Base-by-base conservation (phyloP, 495 filamentous ascomycete species). In the Articulospora tetracladia region DNA sequence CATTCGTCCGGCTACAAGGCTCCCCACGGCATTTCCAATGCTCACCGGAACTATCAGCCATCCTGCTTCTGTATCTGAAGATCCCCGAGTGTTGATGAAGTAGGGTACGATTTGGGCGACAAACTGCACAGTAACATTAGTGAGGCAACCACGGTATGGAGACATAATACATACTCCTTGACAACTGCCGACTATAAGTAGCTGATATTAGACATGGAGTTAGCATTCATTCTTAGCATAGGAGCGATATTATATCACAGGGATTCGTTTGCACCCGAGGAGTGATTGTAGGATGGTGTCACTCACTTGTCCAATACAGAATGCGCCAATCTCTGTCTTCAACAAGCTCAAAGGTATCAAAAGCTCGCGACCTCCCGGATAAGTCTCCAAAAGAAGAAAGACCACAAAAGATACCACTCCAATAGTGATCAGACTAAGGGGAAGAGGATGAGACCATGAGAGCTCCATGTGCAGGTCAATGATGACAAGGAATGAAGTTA, bases 61-160 rank as follows among this genome's bases (percentile, higher is more conserved):
- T 3, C 86, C 87, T 0, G 85, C 79, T 0, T 73, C 66, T 1
- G 85, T 82, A 54, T 80, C 79, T 8, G 83, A 85, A 7, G 77
- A 77, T 0, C 74, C 68, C 3, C 73, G 65, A 0, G 84, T 86
- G 22, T 88, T 79, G 62, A 87, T 81, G 63, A 90, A 90, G 66
- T 90, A 91, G 0, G 89, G 71, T 0, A 86, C 86, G 0, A 89
- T 79, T 23, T 74, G 73, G 44, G 79, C 77, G 77, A 84, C 79
- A 58, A 83, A 66, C 77, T 78, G 27, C 11, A 54, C 23, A 32
- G 39, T 55, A n/a, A 27, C 39, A 32, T 44, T 44, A 44, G 39
- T 44, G 39, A 44, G 39, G 39, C 39, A 44, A 44, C 39, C n/a
- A 44, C 39, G 39, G 39, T 44, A 44, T 44, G 39, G 39, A 44